Conservation (phyloP, 2,329 filamentous ascomycete species). For the Ophiostoma ulmi region DNA sequence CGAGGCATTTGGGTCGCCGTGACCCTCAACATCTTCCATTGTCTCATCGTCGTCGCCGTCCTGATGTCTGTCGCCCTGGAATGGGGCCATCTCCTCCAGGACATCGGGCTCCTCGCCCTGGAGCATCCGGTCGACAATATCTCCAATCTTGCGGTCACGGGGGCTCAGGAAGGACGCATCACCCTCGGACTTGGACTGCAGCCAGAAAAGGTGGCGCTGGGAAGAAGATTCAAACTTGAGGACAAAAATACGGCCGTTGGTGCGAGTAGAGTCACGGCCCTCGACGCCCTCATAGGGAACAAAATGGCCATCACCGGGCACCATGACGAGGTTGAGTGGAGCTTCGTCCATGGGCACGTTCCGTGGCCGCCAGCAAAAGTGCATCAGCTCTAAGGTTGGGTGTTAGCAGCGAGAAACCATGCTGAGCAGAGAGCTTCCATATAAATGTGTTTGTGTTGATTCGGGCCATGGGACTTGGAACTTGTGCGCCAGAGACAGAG, state of each 20-base stretch:
- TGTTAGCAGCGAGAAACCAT: neutral
- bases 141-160: slow-evolving; percentile 78
- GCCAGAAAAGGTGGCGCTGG: slow-evolving; percentile 89
- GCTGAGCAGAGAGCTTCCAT: neutral
- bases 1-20: slow-evolving; percentile 46
- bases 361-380: slow-evolving; percentile 95
- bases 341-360: slow-evolving; percentile 64
- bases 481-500: too few relatives aligned
- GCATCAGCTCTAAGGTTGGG: slow-evolving; percentile 63
- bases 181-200: slow-evolving; percentile 84
- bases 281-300: slow-evolving; percentile 65
- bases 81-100: slow-evolving; percentile 59
- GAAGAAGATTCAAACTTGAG: slow-evolving; percentile 93
- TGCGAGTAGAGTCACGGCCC: slow-evolving; percentile 55
- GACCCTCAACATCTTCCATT: slow-evolving; percentile 71
- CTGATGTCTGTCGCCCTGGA: slow-evolving; percentile 40
- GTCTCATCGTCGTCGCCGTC: slow-evolving; percentile 57
- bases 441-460: too few relatives aligned
- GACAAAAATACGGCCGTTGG: slow-evolving; percentile 84
- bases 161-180: slow-evolving; percentile 76
- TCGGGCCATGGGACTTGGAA: too few relatives aligned
- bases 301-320: slow-evolving; percentile 84
- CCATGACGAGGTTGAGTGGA: slow-evolving; percentile 87
- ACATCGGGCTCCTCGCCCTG: slow-evolving; percentile 88
- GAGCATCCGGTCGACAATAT: slow-evolving; percentile 77